Percentiles rank a stretch among this genome's conserved stretches.
These are phyloP conservation scores for Candida maesae DNA, from an alignment of 805 yeast species.

Conservation along the genomic window DNA sequence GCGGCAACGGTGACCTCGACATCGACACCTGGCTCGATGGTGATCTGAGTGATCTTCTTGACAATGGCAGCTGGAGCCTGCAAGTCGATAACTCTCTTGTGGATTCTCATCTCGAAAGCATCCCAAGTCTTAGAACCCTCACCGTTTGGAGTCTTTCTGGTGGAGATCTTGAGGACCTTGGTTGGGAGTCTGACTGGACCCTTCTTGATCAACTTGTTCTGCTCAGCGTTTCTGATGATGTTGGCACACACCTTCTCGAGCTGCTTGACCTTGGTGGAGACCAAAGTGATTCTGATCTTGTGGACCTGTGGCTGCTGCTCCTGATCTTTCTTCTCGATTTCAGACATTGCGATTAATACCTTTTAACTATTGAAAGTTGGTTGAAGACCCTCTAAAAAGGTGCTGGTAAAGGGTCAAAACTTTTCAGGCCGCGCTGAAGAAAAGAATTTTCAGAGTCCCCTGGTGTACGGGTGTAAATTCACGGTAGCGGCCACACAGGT, in stretches of 20 bases:
- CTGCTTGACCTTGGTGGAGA: conserved; percentile 98
- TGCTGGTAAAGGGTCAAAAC: neutral
- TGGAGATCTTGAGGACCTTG: conserved; percentile 94
- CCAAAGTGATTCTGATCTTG: conserved; percentile 98
- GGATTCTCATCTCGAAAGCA: conserved; percentile 99
- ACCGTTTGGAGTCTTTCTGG: conserved; percentile 99
- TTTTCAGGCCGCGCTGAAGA: conserved; percentile 10
- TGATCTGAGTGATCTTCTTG: conserved; percentile 95
- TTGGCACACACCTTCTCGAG: conserved; percentile 93
- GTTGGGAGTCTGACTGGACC: conserved; percentile 99
- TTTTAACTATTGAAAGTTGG: conserved; percentile 33
- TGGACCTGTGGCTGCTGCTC: conserved; percentile 81
- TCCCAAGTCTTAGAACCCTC: conserved; percentile 99
- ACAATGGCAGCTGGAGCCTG: conserved; percentile 93
- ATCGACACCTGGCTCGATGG: conserved; percentile 99
- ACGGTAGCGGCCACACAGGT: conserved; percentile 2
- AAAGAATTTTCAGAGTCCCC: conserved; percentile 19
- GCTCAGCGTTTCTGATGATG: conserved; percentile 85
- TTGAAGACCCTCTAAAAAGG: conserved; percentile 9
- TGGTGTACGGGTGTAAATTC: conserved; percentile 21
- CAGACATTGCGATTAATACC: conserved; percentile 63
- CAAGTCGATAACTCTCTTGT: conserved; percentile 99
- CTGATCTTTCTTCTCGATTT: conserved; percentile 78
- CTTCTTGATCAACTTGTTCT: conserved; percentile 81
- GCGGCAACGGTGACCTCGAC: conserved; percentile 91